phyloP scores from a whole-genome alignment of 139 green algal species.

The Chlamydomonas eustigma region DNA sequence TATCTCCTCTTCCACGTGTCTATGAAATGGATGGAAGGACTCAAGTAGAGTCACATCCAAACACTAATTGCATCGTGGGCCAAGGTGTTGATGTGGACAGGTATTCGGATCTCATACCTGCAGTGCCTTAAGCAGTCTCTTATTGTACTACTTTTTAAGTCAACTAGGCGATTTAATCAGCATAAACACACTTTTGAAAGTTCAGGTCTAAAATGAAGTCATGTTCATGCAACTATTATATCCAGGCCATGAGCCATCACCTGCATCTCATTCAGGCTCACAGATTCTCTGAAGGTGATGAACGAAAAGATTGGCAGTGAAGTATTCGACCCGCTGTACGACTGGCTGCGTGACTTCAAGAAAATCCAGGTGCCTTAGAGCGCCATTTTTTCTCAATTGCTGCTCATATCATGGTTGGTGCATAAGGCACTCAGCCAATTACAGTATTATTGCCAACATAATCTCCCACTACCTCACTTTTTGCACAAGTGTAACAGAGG shows the following conservation, averaged over 20 bases:
- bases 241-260: too few species aligned
- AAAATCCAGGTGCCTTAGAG: background rate
- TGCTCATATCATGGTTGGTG: too few species aligned
- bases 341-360: background rate
- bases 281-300: background rate
- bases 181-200: too few species aligned
- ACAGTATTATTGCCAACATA: background rate
- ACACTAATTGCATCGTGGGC: background rate
- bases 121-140: too few species aligned
- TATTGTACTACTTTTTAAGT: too few species aligned
- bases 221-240: too few species aligned
- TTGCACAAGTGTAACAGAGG: too few species aligned
- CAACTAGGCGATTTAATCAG: too few species aligned
- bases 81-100: background rate
- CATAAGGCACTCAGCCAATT: background rate
- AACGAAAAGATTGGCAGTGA: background rate
- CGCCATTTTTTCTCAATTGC: background rate
- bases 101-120: too few species aligned
- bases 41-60: background rate
- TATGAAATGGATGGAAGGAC: conserved; percentile 48
- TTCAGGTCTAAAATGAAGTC: too few species aligned
- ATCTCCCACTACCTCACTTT: background rate
- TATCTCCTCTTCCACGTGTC: conserved; percentile 67
- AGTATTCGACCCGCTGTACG: background rate
- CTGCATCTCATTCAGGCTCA: background rate